Evolutionary conservation across 306 rosid genomes (phyloP), one percentile per base, ranked within the genome.

Genomic region (Abrus pulchellus): DNA sequence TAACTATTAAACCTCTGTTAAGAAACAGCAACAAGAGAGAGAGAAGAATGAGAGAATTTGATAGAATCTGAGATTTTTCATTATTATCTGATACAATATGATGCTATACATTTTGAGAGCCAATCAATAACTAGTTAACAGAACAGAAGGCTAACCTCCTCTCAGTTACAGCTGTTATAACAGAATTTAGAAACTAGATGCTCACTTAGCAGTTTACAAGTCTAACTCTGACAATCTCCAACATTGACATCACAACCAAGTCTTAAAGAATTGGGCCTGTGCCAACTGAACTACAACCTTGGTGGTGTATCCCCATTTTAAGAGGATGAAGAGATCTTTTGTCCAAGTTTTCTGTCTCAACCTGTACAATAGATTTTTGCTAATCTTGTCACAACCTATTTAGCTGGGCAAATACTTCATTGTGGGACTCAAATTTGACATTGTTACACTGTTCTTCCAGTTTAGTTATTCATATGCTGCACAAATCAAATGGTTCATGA

Each of bases 341-440:
- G 69, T 72, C 55, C 74, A 56, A 54, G 54, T 40, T 60, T 74
- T 82, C 34, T 49, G 64, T 57, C 72, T 59, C 81, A 68, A 34
- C 6, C 75, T 52, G 79, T 38, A 82, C 66, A 47, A 48, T 67
- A 34, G 8, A 34, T 48, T 64, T 59, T 63, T 32, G 68, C 13
- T 68, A 2, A 70, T 68, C 56, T 34, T 3, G 20, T 34, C 64
- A 29, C 43, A 74, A 4, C 44, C 47, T 57, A 11, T 36, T 54
- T 72, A n/a, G 38, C 36, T 36, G 38, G 65, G 28, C 7, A 13
- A 30, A 59, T 59, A 60, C 41, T 32, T 13, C 64, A 54, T 54
- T 11, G 41, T 40, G 66, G 52, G 41, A 55, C 41, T n/a, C 40
- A 10, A 73, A 73, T 55, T 20, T 20, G 40, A 34, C 32, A 5